Evolutionary conservation across 495 filamentous ascomycete genomes (phyloP), one percentile per base, ranked within the genome.

Genomic region (Aspergillus conjunctus): DNA sequence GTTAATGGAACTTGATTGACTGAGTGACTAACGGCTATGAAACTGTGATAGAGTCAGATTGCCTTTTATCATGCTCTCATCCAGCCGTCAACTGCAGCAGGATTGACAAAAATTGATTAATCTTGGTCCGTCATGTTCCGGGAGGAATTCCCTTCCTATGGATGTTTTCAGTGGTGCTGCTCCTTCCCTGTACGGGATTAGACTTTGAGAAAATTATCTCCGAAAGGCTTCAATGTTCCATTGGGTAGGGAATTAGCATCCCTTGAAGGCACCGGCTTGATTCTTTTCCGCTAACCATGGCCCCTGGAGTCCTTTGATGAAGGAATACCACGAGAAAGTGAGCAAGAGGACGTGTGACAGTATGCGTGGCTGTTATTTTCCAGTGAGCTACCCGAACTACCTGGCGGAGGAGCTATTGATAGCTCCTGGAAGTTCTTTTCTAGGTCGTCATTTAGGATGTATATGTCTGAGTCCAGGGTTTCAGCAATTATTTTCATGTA

Each of bases 61-160:
- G 82, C 65, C 92, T 86, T 66, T 93, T 91, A 65, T 85, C 94
- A 21, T 91, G 84, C 74, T 94, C 91, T 64, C 89, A 87, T 0
- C 85, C 89, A 12, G 85, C 79, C 60, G 87, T 85, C 53, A 96
- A 76, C n/a, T 0, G 91, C 91, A 56, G 87, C 88, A 0, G 91
- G 91, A 64, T 92, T 96, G 64, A 94, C 91, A 55, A 93, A 79
- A 54, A 83, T 30, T 91, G 83, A 71, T 87, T 88, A 67, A 96
- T 90, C 79, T 93, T 96, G 41, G 91, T 94, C 91, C 91, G 94
- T 49, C 90, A 81, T 4, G 91, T 91, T 34, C 86, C 88, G 0
- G 85, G 77, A 7, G 91, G 91, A 56, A 93, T 90, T 21, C 87
- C 85, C 61, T 87, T 78, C 73, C 91, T 88, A 58, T 78, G 73